phyloP scores from a whole-genome alignment of 2,329 filamentous ascomycete genomes.

The Clonostachys rhizophaga region DNA sequence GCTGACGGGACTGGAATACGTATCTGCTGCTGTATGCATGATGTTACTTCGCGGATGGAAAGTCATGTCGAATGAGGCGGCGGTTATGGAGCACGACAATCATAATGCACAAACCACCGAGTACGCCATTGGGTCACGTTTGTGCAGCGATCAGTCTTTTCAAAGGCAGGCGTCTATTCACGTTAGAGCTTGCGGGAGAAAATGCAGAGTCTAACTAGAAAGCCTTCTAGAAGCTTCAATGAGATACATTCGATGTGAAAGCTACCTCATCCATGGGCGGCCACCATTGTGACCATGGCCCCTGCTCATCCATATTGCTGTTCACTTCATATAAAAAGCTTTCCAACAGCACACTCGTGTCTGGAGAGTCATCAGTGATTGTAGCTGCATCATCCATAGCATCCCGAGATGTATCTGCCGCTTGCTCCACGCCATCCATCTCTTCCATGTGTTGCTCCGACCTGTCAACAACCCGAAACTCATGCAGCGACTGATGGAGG shows the following conservation, averaged over 20 bases:
- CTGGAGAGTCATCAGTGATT: constrained; percentile 2
- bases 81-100: no score
- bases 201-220: no score
- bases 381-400: background rate
- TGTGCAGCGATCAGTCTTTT: no score
- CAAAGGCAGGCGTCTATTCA: no score
- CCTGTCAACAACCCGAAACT: constrained; percentile 20
- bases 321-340: constrained; percentile 15
- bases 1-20: no score
- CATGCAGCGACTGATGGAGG: constrained; percentile 20
- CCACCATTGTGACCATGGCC: constrained; percentile 18
- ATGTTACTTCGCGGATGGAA: no score
- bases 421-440: constrained; percentile 12
- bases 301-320: constrained; percentile 16
- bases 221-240: no score
- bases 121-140: no score
- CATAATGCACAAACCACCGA: no score
- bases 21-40: no score
- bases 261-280: constrained; percentile 11
- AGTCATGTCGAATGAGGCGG: no score
- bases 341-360: constrained; percentile 11
- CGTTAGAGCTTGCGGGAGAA: no score
- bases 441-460: constrained; percentile 20
- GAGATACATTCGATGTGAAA: background rate
- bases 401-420: background rate